Evolutionary conservation across 202 grass and related monocot species (phyloP).

Genomic region (Panicum hallii): DNA sequence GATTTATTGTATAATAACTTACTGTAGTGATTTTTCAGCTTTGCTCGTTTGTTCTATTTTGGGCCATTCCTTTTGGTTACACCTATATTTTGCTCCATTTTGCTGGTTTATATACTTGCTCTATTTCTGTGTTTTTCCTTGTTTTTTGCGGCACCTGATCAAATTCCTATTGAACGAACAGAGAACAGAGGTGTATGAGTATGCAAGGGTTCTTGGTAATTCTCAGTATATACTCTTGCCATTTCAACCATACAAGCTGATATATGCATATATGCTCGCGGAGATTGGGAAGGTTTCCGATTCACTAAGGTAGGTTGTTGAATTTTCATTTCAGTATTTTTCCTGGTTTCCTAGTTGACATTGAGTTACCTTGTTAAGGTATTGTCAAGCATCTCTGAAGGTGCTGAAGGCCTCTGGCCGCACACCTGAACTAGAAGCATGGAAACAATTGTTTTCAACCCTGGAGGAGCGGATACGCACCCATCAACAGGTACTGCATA

Average conservation of each 20-base stretch:
- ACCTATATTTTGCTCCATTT: no score
- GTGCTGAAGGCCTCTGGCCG: constrained; percentile 74
- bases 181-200: constrained; percentile 94
- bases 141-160: constrained; percentile 18
- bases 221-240: constrained; percentile 85
- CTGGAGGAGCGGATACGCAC: constrained; percentile 85
- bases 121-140: no score
- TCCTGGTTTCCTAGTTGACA: constrained; percentile 48
- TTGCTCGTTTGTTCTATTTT: no score
- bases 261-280: constrained; percentile 95
- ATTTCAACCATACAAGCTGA: constrained; percentile 93
- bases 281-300: constrained; percentile 91
- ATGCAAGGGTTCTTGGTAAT: constrained; percentile 88
- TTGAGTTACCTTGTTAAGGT: constrained; percentile 60
- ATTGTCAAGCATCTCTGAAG: constrained; percentile 91
- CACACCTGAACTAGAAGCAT: constrained; percentile 77
- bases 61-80: no score
- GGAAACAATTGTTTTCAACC: constrained; percentile 78
- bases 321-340: constrained; percentile 35
- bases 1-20: no score
- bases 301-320: constrained; percentile 70
- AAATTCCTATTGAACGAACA: constrained; percentile 39
- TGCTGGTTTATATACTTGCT: no score
- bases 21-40: no score
- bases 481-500: constrained; percentile 76